These are phyloP conservation scores for Capsella rubella DNA, from an alignment of 441 rosid species.

Conservation along the genomic window DNA sequence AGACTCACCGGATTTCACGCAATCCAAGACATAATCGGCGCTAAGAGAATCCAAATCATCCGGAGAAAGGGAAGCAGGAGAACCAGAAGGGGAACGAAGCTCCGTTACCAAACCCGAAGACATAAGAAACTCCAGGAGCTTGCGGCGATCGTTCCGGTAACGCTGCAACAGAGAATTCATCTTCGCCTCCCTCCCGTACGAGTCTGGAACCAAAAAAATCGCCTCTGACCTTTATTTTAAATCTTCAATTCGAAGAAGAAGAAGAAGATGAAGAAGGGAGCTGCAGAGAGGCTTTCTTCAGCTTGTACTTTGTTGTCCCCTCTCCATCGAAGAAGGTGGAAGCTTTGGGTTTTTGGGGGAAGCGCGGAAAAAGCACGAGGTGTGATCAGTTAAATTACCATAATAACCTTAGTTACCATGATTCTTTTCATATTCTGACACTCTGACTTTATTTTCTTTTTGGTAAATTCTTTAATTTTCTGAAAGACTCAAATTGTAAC, in stretches of 20 bases:
- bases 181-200: slow-evolving; percentile 42
- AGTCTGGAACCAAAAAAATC: background rate
- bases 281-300: slow-evolving; percentile 15
- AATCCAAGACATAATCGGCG: slow-evolving; percentile 74
- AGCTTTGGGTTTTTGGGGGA: slow-evolving; percentile 39
- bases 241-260: background rate
- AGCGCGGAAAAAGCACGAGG: slow-evolving; percentile 62
- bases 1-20: slow-evolving; percentile 70
- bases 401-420: slow-evolving; percentile 39
- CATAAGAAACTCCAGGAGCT: slow-evolving; percentile 76
- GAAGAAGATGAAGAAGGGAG: background rate
- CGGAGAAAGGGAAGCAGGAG: slow-evolving; percentile 53
- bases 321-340: slow-evolving; percentile 18
- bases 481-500: background rate
- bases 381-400: slow-evolving; percentile 21
- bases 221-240: background rate
- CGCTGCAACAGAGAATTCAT: slow-evolving; percentile 55
- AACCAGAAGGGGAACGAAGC: slow-evolving; percentile 65
- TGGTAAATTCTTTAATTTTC: slow-evolving; percentile 32
- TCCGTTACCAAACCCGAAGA: slow-evolving; percentile 69
- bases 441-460: slow-evolving; percentile 8
- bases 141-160: slow-evolving; percentile 93
- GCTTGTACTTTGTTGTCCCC: slow-evolving; percentile 17
- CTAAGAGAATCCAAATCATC: slow-evolving; percentile 75
- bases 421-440: slow-evolving; percentile 24